Base-by-base conservation (phyloP, 164 flowering plant species). In the Amborella trichopoda region DNA sequence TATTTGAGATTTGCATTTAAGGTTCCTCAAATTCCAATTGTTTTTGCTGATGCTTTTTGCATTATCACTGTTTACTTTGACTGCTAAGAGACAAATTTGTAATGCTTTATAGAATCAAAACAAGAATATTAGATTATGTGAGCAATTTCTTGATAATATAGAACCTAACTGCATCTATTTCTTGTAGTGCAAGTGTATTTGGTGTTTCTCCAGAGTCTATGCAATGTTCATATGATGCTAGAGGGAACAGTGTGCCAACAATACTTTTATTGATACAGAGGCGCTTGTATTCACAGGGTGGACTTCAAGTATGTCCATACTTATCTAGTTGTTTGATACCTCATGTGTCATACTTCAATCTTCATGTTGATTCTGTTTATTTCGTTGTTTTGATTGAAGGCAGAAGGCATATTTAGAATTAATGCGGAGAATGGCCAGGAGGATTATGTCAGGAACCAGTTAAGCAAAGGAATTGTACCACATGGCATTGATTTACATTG, bases 191-290 rank as follows among this genome's bases (percentile, higher is more conserved):
- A 2, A 80, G 77, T 18, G 95, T 87, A 9, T 91, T 91, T 66
- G 98, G 98, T 50, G 95, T 91, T 53, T 87, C 98, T 52, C 82
- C 95, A 14, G 64, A 75, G 61, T 91, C 96, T 12, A 91, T 91
- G 98, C 96, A 91, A 58, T 83, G 94, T 50, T 78, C 93, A 23
- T 84, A 69, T 52, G 96, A 91, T 58, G 54, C 54, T 13, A 71
- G 86, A 62, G 88, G 93, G 41, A 87, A 91, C 59, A 81, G 96
- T 48, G 93, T 91, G 46, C 98, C 98, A 1, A 87, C 88, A 9
- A 83, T 91, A 60, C 90, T 91, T 22, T 79, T 91, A 13, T 69
- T 67, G 83, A 76, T 91, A 93, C 98, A 91, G 46, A 74, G 60
- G 61, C 81, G 74, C 11, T 52, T 91, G 46, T 91, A 87, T 60